Conservation (phyloP, 768 basidiomycete species). For the Agaricus blazei region DNA sequence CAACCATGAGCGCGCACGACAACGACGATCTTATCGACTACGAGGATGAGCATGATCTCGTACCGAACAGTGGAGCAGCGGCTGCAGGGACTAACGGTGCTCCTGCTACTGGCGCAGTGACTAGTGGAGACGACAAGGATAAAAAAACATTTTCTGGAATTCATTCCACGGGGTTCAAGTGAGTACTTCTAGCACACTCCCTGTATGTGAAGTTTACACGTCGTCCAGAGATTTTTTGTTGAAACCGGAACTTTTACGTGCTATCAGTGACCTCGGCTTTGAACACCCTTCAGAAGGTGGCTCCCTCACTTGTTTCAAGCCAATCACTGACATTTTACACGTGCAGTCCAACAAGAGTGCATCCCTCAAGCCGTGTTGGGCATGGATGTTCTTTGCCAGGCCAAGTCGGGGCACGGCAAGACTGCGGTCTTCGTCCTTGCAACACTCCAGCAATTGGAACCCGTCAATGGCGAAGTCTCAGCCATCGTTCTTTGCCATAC, state of each 20-base stretch:
- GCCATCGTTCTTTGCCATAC: conserved; percentile 99
- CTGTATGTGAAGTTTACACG: conserved; percentile 9
- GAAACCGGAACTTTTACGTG: conserved; percentile 94
- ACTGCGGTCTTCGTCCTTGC: conserved; percentile 99
- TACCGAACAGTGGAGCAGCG: conserved; percentile 50
- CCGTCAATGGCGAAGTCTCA: conserved; percentile 95
- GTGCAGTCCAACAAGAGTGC: conserved; percentile 96
- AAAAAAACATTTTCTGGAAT: conserved; percentile 99
- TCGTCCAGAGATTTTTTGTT: conserved; percentile 85
- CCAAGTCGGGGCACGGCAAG: conserved; percentile 98
- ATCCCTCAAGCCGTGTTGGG: conserved; percentile 99
- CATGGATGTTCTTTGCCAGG: conserved; percentile 99
- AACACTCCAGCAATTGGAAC: conserved; percentile 96
- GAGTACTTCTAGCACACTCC: conserved; percentile 17
- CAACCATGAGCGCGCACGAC: conserved; percentile 72
- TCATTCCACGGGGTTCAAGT: conserved; percentile 99
- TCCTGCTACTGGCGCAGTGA: conserved; percentile 26
- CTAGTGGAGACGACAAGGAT: conserved; percentile 67
- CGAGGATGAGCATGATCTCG: conserved; percentile 84
- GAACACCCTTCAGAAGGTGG: conserved; percentile 99
- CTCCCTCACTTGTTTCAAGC: not conserved
- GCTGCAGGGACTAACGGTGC: conserved; percentile 44
- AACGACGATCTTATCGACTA: conserved; percentile 93
- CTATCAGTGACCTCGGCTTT: conserved; percentile 99
- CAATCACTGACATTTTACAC: conserved; percentile 1